Conservation (phyloP, 2,329 filamentous ascomycete species). For the Cladosporium halotolerans region DNA sequence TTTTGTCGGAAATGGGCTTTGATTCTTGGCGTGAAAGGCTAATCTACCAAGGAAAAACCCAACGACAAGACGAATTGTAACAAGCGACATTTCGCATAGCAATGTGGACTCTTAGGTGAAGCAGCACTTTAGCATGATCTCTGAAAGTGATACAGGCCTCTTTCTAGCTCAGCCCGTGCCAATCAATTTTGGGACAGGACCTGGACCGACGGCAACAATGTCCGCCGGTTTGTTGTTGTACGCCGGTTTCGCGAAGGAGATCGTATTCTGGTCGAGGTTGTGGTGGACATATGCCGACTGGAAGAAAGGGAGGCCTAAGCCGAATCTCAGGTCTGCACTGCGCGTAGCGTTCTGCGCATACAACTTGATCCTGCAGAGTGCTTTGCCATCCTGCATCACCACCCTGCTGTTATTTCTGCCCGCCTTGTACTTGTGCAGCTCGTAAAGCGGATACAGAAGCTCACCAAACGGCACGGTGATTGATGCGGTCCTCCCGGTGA, state of each 20-base stretch:
- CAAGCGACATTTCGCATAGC: too few species aligned
- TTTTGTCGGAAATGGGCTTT: too few species aligned
- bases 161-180: background rate
- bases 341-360: too few species aligned
- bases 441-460: background rate
- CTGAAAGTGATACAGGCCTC: too few species aligned
- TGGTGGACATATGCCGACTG: background rate
- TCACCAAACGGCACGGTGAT: background rate
- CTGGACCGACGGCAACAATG: background rate
- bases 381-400: background rate
- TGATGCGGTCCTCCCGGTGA: background rate
- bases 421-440: background rate
- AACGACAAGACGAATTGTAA: too few species aligned
- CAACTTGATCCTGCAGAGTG: background rate
- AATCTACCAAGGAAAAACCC: too few species aligned
- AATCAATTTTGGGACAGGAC: background rate
- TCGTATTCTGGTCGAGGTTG: conserved; percentile 1
- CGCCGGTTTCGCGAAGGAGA: background rate
- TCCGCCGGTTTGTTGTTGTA: background rate
- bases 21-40: too few species aligned
- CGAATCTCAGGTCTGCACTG: too few species aligned
- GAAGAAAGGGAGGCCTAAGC: background rate
- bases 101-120: too few species aligned
- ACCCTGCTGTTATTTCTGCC: background rate
- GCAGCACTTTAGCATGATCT: too few species aligned